A percentile compares a stretch with the other conserved stretches of the same genome.
Conservation (phyloP, 2,329 filamentous ascomycete species). For the Purpureocillium lavendulum region DNA sequence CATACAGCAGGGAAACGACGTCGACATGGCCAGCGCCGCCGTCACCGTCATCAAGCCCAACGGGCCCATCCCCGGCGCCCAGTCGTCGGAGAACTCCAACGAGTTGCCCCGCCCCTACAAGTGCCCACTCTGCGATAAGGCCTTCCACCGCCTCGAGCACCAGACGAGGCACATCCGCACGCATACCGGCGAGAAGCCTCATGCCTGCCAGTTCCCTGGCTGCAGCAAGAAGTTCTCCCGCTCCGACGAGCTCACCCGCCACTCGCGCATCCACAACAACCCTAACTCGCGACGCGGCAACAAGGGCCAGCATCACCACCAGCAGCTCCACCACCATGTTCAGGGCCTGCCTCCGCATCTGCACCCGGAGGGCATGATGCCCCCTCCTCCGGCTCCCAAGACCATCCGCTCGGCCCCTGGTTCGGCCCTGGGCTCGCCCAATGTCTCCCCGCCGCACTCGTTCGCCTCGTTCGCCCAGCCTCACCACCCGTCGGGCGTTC, state of each 20-base stretch:
- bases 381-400: constrained; percentile 64
- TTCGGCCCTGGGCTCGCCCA: constrained; percentile 83
- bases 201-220: constrained; percentile 88
- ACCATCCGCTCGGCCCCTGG: constrained; percentile 82
- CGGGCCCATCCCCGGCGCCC: constrained; percentile 52
- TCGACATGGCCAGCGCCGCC: constrained; percentile 41
- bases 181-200: constrained; percentile 96
- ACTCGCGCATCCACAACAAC: constrained; percentile 98
- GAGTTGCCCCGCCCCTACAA: constrained; percentile 96
- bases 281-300: constrained; percentile 92
- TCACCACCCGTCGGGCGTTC: constrained; percentile 36
- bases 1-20: constrained; percentile 21
- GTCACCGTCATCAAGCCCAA: constrained; percentile 53
- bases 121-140: constrained; percentile 95
- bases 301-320: constrained; percentile 52
- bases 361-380: constrained; percentile 61
- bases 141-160: constrained; percentile 95
- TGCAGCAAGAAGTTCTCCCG: constrained; percentile 97
- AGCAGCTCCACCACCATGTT: constrained; percentile 23
- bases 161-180: constrained; percentile 88
- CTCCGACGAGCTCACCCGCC: constrained; percentile 91
- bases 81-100: constrained; percentile 43
- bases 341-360: constrained; percentile 34
- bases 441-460: constrained; percentile 89
- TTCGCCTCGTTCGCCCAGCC: constrained; percentile 62